Conservation (phyloP, 345 rosid genomes). For the Populus davidiana region DNA sequence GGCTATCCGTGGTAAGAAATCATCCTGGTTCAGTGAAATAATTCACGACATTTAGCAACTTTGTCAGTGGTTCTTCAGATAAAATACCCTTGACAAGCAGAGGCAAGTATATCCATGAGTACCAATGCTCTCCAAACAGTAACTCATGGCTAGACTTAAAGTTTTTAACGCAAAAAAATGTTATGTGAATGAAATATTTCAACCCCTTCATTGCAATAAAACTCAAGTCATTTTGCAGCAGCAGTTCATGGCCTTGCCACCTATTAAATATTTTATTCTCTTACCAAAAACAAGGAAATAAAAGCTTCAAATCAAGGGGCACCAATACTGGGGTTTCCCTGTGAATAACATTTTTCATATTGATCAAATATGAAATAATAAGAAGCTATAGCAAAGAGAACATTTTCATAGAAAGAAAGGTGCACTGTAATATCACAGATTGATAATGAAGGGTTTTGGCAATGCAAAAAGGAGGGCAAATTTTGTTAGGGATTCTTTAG, state of each 20-base stretch:
- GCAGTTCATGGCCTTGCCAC: not conserved
- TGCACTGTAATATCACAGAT: not conserved
- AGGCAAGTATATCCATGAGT: conserved; percentile 6
- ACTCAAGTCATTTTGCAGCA: not conserved
- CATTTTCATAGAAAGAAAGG: not conserved
- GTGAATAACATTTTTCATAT: not conserved
- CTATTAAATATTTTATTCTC: not conserved
- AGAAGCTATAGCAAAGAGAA: not conserved
- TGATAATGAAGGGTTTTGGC: not conserved
- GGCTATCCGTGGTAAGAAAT: conserved; percentile 90
- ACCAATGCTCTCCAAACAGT: conserved; percentile 3
- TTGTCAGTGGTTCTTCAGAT: not conserved
- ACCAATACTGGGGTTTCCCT: not conserved
- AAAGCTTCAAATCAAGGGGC: not conserved
- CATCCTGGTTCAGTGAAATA: conserved; percentile 59
- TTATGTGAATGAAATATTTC: not conserved
- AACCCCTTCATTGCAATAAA: not conserved
- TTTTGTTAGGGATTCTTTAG: not conserved
- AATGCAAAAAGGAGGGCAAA: conserved; percentile 2
- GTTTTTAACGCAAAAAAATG: not conserved
- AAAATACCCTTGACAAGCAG: not conserved
- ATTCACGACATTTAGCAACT: not conserved
- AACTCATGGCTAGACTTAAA: not conserved
- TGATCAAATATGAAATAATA: not conserved
- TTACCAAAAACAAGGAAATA: conserved; percentile 1